Evolutionary conservation across 2,329 filamentous ascomycete genomes (phyloP), one percentile per base, ranked within the genome.

Genomic region (Cercospora sp.): DNA sequence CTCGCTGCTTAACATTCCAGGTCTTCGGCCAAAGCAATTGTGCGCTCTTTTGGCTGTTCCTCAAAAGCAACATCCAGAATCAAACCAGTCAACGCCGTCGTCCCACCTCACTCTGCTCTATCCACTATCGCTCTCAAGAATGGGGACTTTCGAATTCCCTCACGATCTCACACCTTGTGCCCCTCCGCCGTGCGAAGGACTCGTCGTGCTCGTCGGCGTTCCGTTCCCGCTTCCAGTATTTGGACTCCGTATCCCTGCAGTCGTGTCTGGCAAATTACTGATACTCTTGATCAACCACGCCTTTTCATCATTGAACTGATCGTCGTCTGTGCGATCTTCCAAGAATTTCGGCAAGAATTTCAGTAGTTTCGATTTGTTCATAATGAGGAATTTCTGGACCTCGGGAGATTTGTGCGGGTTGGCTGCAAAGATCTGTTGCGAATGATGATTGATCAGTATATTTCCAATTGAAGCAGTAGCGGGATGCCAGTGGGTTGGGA

Each of bases 321-420:
- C 95, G 77, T 99, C 95, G 73, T 99, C 95, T 33, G 92, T 97
- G 65, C 95, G 87, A 76, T 98, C 95, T 77, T 97, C 94, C 36
- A 99, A 85, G 77, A 99, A 99, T 70, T 91, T 91, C 7, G 93
- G 92, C 63, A 99, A 82, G 80, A 99, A 99, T 69, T 88, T 90
- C 61, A 99, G 83, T 18, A 99, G 85, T 75, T 94, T 92, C 72
- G 97, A 94, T 67, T 94, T 89, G 79, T 99, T 99, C 87, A 97
- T 97, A 73, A 98, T 90, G 71, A 99, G 83, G 76, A 99, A 97
- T 78, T 94, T 92, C 79, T 97, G 93, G 60, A 99, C 95, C 36
- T 94, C 92, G 69, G 94, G 85, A n/a, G 93, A 96, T 82, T 99
- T 99, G 83, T 98, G 94, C 7, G 95, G 95, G 79, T 99, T 99